Evolutionary conservation across 179 eudicot species (phyloP).

Genomic region (Monotropa hypopitys): DNA sequence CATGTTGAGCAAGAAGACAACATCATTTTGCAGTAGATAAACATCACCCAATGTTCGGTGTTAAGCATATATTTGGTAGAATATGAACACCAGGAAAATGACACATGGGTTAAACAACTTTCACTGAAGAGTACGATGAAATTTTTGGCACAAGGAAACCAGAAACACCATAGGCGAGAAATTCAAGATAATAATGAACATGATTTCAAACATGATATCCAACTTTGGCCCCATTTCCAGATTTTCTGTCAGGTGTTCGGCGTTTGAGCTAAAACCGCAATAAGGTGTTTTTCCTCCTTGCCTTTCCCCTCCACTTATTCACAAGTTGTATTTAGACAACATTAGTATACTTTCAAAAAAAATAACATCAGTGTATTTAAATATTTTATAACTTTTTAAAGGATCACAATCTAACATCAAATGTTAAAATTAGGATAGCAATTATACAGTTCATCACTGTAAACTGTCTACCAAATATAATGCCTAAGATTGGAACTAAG

Average conservation of each 20-base stretch:
- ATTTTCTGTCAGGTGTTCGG: background rate
- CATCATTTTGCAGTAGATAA: background rate
- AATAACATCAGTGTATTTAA: background rate
- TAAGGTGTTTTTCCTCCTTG: background rate
- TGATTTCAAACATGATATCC: background rate
- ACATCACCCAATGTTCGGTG: background rate
- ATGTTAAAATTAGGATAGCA: background rate
- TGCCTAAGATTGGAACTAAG: background rate
- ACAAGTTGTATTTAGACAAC: background rate
- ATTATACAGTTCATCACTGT: background rate
- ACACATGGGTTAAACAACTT: background rate
- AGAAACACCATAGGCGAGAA: background rate
- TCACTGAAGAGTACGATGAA: background rate
- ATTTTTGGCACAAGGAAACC: background rate
- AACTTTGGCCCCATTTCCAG: background rate
- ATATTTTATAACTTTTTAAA: background rate
- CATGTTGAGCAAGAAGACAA: slow-evolving; percentile 8
- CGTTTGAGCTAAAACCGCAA: background rate
- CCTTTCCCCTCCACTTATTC: background rate
- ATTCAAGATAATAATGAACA: background rate
- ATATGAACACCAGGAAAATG: background rate
- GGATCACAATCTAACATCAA: background rate
- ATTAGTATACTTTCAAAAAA: background rate
- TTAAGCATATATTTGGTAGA: background rate
- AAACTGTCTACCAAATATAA: too few species aligned